Percentiles rank a stretch among this genome's conserved stretches.
Conservation (phyloP, 202 grass and related monocot genomes). For the Tripidium arundinaceum region DNA sequence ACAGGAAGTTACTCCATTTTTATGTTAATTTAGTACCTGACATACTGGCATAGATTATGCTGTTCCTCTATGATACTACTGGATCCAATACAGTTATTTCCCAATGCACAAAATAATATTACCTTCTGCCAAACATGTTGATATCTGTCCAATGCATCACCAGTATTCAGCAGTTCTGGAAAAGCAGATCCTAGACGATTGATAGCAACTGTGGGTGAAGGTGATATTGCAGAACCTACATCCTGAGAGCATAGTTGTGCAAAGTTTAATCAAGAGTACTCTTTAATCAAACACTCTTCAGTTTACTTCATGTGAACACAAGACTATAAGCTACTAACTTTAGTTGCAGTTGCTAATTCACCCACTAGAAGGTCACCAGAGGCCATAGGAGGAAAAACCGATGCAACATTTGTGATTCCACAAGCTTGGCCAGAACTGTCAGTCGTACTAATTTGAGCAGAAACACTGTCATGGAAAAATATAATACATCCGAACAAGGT, state of each 20-base stretch:
- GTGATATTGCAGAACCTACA: slow-evolving; percentile 36
- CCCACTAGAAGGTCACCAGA: slow-evolving; percentile 53
- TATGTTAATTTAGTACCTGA: not conserved
- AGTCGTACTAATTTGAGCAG: slow-evolving; percentile 38
- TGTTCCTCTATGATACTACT: not conserved
- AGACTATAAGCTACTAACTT: slow-evolving; percentile 31
- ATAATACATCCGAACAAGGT: slow-evolving; percentile 11
- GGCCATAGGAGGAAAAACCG: slow-evolving; percentile 48
- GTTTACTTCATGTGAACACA: not conserved
- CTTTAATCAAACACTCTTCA: slow-evolving; percentile 29
- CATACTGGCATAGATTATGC: not conserved
- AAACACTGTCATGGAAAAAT: slow-evolving; percentile 45
- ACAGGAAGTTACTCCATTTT: not conserved
- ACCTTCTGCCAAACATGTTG: slow-evolving; percentile 90
- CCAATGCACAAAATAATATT: not conserved
- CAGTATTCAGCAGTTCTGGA: slow-evolving; percentile 68
- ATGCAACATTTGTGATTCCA: slow-evolving; percentile 44
- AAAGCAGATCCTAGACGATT: slow-evolving; percentile 63
- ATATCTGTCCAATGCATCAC: slow-evolving; percentile 74
- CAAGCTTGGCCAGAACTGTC: slow-evolving; percentile 48
- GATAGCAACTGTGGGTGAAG: slow-evolving; percentile 53
- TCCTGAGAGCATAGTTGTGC: slow-evolving; percentile 48
- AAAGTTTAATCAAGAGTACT: slow-evolving; percentile 28
- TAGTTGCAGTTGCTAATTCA: slow-evolving; percentile 31
- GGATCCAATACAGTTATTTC: not conserved